Conservation (phyloP, 805 yeast species). For the Tetrapisispora iriomotensis region DNA sequence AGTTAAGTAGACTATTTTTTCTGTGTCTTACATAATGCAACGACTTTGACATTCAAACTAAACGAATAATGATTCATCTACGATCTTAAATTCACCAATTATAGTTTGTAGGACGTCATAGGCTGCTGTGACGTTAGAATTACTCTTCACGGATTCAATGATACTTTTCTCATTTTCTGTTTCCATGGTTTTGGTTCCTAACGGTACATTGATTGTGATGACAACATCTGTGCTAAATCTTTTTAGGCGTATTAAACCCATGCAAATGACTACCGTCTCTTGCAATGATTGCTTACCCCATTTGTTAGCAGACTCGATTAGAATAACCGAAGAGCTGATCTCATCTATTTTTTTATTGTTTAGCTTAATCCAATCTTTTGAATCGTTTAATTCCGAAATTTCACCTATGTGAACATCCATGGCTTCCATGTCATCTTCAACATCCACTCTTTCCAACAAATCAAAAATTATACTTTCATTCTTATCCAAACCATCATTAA, state of each 20-base stretch:
- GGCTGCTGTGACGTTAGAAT: conserved; percentile 9
- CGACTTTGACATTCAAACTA: conserved; percentile 1
- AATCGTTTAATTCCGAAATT: conserved; percentile 37
- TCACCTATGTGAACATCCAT: conserved; percentile 48
- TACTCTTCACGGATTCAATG: not conserved
- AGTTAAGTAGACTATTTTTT: too few relatives aligned
- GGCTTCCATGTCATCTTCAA: conserved; percentile 32
- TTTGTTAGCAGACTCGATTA: conserved; percentile 38
- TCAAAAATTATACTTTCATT: conserved; percentile 59
- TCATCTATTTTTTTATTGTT: conserved; percentile 9
- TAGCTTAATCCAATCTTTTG: conserved; percentile 25
- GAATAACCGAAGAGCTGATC: conserved; percentile 25
- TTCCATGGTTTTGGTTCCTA: conserved; percentile 12
- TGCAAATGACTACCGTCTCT: conserved; percentile 38
- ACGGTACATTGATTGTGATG: conserved; percentile 52
- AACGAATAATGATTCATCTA: conserved; percentile 23
- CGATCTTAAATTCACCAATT: conserved; percentile 16
- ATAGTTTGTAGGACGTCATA: conserved; percentile 15
- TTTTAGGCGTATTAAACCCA: conserved; percentile 47
- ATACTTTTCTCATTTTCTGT: conserved; percentile 1
- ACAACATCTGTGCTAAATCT: conserved; percentile 51
- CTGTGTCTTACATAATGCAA: too few relatives aligned
- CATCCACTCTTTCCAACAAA: conserved; percentile 43
- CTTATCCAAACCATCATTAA: conserved; percentile 30
- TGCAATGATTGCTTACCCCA: conserved; percentile 37